Base-by-base conservation (phyloP, 164 flowering plant genomes). In the Berberis vulgaris region DNA sequence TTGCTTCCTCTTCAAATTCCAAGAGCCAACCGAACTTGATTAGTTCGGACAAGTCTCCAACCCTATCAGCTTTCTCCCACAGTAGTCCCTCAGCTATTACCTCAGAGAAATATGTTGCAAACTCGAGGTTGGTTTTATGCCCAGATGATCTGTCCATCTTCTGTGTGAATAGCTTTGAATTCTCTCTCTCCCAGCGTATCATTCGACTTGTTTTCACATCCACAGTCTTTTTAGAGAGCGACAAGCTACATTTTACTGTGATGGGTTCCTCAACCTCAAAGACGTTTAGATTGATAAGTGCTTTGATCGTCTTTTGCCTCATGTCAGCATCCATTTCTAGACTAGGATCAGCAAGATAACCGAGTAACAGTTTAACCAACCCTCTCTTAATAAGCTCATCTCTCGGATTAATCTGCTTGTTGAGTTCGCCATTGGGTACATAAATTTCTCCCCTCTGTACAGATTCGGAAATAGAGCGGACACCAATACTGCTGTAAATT, bases 181-280 rank as follows among this genome's bases (percentile, higher is more conserved):
- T 70, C 57, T 80, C 77, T 55, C 76, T 80, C 9, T 85, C 85
- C 95, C 90, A 85, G 0, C 81, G 76, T 2, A 85, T 65, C 79
- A 76, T 75, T 66, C 67, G 64, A 59, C 75, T 64, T 26, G 77
- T 79, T 2, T 59, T 56, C 4, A 54, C 81, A 6, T 54, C 60
- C 8, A 76, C 4, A 54, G 39, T 64, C 26, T 76, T 56, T 49
- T 81, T 80, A 41, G 81, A 71, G 26, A 85, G 57, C 45, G 41
- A 13, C 43, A 87, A 66, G 57, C 55, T 71, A 58, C 62, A 74
- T 49, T 60, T 66, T 50, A 72, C 65, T 3, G 77, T 62, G 5
- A 83, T 73, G 4, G 83, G 82, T 44, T 80, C 78, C 11, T 38
- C 54, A 6, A 81, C 80, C 73, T 79, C 86, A 13, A 71, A 61